Base-by-base conservation (phyloP, 192 early-diverging fungal species). In the Oehlia diaphana region DNA sequence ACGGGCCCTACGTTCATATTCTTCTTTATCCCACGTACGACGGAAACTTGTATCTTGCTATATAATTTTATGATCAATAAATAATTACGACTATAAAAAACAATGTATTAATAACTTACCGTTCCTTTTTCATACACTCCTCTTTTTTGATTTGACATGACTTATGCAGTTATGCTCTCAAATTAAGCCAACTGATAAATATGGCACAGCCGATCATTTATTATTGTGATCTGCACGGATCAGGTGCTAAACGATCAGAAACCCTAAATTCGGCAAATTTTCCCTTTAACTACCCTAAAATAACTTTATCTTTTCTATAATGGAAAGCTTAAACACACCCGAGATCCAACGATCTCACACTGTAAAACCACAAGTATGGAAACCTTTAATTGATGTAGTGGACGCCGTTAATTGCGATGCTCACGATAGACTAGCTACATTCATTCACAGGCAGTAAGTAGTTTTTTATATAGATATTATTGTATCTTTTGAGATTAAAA, bases 11-110 rank as follows among this genome's bases (percentile, higher is more conserved):
- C 72, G 82, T 69, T 80, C 84, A 53, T 86, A 87, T 71, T 87
- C 86, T 6, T 78, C 82, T 66, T 81, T 83, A 42, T 87, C 83
- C 86, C 86, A 87, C 7, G 78, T 87, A 31, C 82, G 75, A 58
- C 86, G 81, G 47, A 87, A 87, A 10, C 26, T 76, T 75, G 35
- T 26, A 63, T 76, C 74, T 10, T 76, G 62, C 74, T 76, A 26
- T 63, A 58, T 26, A 50, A 44, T 44, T 9, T 26, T n/a, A 47
- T 23, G 42, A 42, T n/a, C 23, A 47, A 71, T 23, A 71, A 21
- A 8, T 39, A 16, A 71, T 44, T 44, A 44, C 1, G 3, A 1
- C 5, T 9, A 6, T 44, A 19, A 28, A 42, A 70, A 8, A 16
- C n/a, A 19, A 21, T 21, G 7, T 35, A 7, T 23, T n/a, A 44